Conservation (phyloP, 164 flowering plant species). For the Vitis labrusca region DNA sequence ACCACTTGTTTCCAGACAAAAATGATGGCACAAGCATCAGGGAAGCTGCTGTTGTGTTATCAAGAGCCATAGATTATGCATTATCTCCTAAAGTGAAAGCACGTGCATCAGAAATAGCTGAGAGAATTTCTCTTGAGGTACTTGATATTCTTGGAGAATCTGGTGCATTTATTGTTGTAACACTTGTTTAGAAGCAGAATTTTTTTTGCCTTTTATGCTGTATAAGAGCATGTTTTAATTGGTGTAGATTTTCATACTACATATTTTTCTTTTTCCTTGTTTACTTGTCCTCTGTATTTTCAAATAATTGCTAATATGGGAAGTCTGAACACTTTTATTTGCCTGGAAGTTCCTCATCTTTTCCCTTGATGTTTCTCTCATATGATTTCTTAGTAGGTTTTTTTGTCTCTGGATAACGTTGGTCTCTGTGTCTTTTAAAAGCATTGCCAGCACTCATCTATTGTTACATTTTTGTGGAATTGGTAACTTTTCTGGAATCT, state of each 20-base stretch:
- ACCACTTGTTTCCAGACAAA: constrained; percentile 60
- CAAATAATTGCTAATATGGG: neutral
- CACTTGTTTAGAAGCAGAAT: neutral
- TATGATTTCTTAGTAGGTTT: no score
- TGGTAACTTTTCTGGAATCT: no score
- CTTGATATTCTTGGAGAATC: constrained; percentile 1
- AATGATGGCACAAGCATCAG: constrained; percentile 39
- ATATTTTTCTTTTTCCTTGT: neutral
- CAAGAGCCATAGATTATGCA: constrained; percentile 51
- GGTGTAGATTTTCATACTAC: no score
- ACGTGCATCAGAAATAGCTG: constrained; percentile 57
- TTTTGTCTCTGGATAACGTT: no score
- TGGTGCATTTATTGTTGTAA: neutral
- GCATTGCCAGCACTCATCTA: no score
- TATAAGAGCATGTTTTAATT: neutral
- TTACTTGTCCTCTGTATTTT: neutral
- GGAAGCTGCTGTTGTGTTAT: constrained; percentile 52
- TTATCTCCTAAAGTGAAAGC: constrained; percentile 55
- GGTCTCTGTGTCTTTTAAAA: no score
- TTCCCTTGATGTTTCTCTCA: neutral
- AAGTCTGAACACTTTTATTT: neutral
- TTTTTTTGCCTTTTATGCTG: neutral
- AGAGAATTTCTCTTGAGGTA: constrained; percentile 71
- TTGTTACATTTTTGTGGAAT: no score
- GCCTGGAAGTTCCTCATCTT: neutral